These are phyloP conservation scores for Cordyceps farinosa DNA, from an alignment of 2,329 filamentous ascomycete genomes.

Conservation along the genomic window DNA sequence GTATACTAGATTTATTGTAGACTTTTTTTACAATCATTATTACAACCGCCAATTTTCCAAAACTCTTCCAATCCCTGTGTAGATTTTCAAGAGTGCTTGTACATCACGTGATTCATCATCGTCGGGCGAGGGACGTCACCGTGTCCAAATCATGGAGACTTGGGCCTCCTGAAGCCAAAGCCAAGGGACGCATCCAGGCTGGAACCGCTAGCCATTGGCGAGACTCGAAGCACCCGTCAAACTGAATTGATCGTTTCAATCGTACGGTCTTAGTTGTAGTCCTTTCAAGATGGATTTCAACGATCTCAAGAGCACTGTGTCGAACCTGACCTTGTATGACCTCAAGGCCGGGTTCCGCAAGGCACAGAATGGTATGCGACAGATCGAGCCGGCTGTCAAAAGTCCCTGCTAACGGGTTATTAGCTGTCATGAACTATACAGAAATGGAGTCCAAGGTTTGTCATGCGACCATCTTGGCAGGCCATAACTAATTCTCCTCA, in stretches of 20 bases:
- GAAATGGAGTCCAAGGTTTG: slow-evolving; percentile 76
- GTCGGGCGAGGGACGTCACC: slow-evolving; percentile 14
- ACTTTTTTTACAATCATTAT: not conserved
- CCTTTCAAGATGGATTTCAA: slow-evolving; percentile 73
- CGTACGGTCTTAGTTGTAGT: not conserved
- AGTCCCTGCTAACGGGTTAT: slow-evolving; percentile 28
- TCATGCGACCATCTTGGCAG: slow-evolving; percentile 16
- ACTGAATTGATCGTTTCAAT: not conserved
- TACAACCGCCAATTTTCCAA: too few species aligned
- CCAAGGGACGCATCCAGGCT: not conserved
- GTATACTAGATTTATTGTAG: rapidly evolving
- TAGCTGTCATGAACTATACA: slow-evolving; percentile 96
- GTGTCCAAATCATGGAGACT: slow-evolving; percentile 16
- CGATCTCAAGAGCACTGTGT: slow-evolving; percentile 79
- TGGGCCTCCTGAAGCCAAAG: slow-evolving; percentile 10
- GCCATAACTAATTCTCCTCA: slow-evolving; percentile 16
- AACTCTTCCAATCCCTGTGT: not conserved
- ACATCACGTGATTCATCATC: slow-evolving; percentile 6
- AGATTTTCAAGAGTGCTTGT: not conserved
- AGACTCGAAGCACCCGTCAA: not conserved
- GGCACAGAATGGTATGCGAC: slow-evolving; percentile 82
- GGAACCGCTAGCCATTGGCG: slow-evolving; percentile 6
- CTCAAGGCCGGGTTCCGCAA: slow-evolving; percentile 92
- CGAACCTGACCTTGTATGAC: slow-evolving; percentile 91
- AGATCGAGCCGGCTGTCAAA: slow-evolving; percentile 13